phyloP scores from a whole-genome alignment of 176 grass and related monocot genomes.

The Carex kokanica region DNA sequence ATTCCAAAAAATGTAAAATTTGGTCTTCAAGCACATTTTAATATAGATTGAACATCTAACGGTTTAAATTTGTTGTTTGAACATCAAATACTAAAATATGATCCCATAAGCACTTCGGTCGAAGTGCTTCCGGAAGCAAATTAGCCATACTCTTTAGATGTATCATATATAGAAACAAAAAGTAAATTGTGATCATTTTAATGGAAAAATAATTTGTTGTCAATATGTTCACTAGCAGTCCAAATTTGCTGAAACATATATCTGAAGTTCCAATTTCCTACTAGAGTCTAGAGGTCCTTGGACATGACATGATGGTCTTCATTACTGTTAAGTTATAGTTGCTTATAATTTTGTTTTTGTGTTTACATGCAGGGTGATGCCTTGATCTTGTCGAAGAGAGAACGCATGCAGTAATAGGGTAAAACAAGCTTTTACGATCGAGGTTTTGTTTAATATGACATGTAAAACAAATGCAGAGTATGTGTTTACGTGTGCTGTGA shows the following conservation, averaged over 20 bases:
- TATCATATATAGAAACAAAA: background rate
- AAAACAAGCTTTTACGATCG: background rate
- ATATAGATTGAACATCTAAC: too few species aligned
- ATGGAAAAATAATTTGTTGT: background rate
- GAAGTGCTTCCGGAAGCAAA: too few species aligned
- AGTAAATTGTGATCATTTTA: background rate
- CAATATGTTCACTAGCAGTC: background rate
- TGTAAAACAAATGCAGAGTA: background rate
- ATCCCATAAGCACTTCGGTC: too few species aligned
- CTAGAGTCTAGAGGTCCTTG: too few species aligned
- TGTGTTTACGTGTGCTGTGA: background rate
- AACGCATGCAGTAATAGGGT: background rate
- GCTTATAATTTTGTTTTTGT: background rate
- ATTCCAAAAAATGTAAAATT: too few species aligned
- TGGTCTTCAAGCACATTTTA: too few species aligned
- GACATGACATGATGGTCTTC: background rate
- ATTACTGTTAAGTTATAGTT: background rate
- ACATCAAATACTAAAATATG: too few species aligned
- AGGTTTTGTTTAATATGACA: conserved; percentile 2
- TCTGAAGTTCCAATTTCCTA: background rate
- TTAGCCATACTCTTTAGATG: too few species aligned
- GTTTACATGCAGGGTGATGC: background rate
- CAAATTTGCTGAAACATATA: background rate
- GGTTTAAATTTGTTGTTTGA: too few species aligned
- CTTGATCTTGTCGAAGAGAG: background rate